Conservation (phyloP, 495 filamentous ascomycete genomes). For the Bathelium albidoporum region DNA sequence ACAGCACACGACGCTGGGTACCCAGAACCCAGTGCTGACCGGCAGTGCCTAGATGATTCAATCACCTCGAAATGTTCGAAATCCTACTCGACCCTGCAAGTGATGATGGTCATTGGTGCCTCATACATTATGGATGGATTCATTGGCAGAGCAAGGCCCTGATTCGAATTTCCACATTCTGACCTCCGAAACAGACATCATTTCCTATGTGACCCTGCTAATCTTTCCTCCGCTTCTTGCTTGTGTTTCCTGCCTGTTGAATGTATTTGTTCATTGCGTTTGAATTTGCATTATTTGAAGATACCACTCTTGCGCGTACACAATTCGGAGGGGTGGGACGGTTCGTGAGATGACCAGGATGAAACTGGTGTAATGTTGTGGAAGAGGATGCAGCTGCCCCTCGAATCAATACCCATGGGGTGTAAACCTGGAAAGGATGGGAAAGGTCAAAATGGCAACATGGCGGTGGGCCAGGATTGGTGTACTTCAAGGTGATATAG, state of each 20-base stretch:
- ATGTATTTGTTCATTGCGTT: not conserved
- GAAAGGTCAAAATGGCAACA: not conserved
- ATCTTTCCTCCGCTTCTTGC: not conserved
- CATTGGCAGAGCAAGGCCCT: too few species aligned
- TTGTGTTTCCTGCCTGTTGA: not conserved
- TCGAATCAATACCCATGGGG: too few species aligned
- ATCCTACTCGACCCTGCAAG: too few species aligned
- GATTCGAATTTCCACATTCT: too few species aligned
- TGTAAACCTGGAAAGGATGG: too few species aligned
- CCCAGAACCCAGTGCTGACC: slow-evolving; percentile 39
- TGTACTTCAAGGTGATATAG: not conserved
- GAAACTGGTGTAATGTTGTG: not conserved
- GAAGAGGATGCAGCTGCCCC: too few species aligned
- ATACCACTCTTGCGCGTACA: not conserved
- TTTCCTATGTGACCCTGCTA: not conserved
- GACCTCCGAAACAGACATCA: not conserved
- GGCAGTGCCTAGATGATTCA: slow-evolving; percentile 31
- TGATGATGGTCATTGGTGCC: too few species aligned
- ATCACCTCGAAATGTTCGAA: not conserved
- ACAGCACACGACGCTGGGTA: slow-evolving; percentile 33
- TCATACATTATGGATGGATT: too few species aligned
- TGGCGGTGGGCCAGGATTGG: not conserved
- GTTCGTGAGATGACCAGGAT: not conserved
- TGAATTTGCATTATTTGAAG: not conserved
- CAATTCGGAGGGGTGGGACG: not conserved